These are phyloP conservation scores for Diddensiella caesifluorescens DNA, from an alignment of 805 yeast species.

Conservation along the genomic window DNA sequence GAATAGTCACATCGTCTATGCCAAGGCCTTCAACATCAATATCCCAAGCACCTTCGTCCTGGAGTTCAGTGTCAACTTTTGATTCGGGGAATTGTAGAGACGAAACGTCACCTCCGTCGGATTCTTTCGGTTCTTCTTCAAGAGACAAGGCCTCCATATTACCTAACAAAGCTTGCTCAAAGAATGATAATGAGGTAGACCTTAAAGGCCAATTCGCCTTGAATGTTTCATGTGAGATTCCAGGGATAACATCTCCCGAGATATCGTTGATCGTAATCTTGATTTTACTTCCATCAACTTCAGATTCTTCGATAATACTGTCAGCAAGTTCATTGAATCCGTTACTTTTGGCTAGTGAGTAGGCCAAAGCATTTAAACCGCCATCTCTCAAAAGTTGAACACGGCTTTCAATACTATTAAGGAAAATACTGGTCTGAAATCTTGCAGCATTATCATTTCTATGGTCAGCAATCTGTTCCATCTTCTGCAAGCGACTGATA, in stretches of 20 bases:
- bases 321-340: constrained; percentile 75
- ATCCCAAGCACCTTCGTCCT: constrained; percentile 57
- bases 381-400: constrained; percentile 66
- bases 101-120: constrained; percentile 21
- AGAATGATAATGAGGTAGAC: constrained; percentile 66
- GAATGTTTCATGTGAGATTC: constrained; percentile 42
- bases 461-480: constrained; percentile 85
- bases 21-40: constrained; percentile 69
- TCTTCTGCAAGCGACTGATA: constrained; percentile 62
- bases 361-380: constrained; percentile 85
- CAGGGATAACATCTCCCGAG: constrained; percentile 38
- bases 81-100: constrained; percentile 25
- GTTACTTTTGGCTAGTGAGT: constrained; percentile 82
- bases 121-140: constrained; percentile 37
- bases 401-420: constrained; percentile 69
- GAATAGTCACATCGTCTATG: constrained; percentile 33
- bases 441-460: constrained; percentile 76
- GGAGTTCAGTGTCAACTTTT: constrained; percentile 38
- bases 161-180: constrained; percentile 79
- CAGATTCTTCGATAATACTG: constrained; percentile 65
- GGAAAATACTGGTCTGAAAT: constrained; percentile 76
- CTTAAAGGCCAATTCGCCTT: constrained; percentile 75
- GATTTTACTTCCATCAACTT: constrained; percentile 56
- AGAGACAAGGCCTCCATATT: constrained; percentile 61
- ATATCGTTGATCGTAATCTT: constrained; percentile 45